These are phyloP conservation scores for Plasmodium gallinaceum DNA, from an alignment of 169 alveolate species.

Conservation along the genomic window DNA sequence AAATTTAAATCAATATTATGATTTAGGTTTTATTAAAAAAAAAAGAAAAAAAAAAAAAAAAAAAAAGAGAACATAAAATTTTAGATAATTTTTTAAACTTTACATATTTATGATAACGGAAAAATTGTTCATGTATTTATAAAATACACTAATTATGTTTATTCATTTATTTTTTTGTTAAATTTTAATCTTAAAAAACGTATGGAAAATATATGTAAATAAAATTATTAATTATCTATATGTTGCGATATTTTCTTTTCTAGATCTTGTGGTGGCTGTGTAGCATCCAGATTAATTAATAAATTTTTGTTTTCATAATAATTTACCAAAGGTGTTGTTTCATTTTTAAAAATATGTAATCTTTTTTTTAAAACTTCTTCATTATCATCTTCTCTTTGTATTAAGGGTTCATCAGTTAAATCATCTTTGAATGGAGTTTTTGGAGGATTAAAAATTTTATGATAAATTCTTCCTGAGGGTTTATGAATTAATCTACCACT, in stretches of 20 bases:
- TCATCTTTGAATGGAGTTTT: conserved; percentile 91
- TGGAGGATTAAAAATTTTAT: conserved; percentile 94
- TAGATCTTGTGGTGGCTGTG: conserved; percentile 77
- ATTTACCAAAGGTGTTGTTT: conserved; percentile 81
- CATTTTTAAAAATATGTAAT: conserved; percentile 80
- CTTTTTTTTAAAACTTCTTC: conserved; percentile 82
- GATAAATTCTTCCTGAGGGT: conserved; percentile 96
- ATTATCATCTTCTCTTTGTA: conserved; percentile 80
- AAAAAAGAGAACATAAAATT: too few relatives aligned
- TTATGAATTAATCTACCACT: conserved; percentile 94
- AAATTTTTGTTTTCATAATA: conserved; percentile 79
- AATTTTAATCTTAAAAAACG: too few relatives aligned
- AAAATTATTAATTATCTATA: conserved; percentile 24
- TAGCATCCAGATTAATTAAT: conserved; percentile 80
- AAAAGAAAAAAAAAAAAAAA: too few relatives aligned
- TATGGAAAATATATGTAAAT: too few relatives aligned
- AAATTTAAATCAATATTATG: too few relatives aligned
- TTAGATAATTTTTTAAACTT: too few relatives aligned
- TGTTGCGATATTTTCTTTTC: conserved; percentile 73
- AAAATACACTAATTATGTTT: too few relatives aligned
- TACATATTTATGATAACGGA: too few relatives aligned
- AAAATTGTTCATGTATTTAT: too few relatives aligned
- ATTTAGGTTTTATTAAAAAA: too few relatives aligned
- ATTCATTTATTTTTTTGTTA: too few relatives aligned
- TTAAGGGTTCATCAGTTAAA: conserved; percentile 86